These are phyloP conservation scores for Colletotrichum sojae DNA, from an alignment of 2,329 filamentous ascomycete genomes.

Conservation along the genomic window DNA sequence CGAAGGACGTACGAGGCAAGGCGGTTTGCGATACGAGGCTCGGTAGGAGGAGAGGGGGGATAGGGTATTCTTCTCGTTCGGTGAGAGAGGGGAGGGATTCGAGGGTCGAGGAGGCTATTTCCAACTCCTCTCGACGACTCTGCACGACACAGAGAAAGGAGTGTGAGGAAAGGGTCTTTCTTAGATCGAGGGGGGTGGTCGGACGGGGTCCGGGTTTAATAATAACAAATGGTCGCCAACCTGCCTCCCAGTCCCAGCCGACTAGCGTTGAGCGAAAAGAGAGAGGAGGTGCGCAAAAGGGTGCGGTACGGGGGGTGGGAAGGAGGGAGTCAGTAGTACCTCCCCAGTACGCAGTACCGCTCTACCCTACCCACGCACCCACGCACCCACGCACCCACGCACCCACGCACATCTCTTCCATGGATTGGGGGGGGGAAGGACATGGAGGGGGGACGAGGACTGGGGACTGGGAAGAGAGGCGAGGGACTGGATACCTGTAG, in stretches of 20 bases:
- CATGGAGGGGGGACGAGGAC: background rate
- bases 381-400: conserved; percentile 30
- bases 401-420: conserved; percentile 18
- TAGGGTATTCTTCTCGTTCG: conserved; percentile 4
- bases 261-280: background rate
- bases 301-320: conserved; percentile 3
- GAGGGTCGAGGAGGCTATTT: conserved; percentile 41
- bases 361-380: conserved; percentile 31
- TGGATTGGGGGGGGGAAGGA: background rate
- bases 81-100: conserved; percentile 9
- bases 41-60: background rate
- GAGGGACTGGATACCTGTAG: too few relatives aligned
- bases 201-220: conserved; percentile 45
- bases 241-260: conserved; percentile 14
- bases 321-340: conserved; percentile 14
- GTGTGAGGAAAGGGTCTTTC: conserved; percentile 41
- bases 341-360: conserved; percentile 19
- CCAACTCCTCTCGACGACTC: conserved; percentile 40
- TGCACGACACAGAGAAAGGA: conserved; percentile 40
- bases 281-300: background rate
- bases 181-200: conserved; percentile 43
- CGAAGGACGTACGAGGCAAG: conserved; percentile 17
- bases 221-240: conserved; percentile 42
- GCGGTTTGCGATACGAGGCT: conserved; percentile 16
- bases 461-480: background rate